These are phyloP conservation scores for Eimeria praecox DNA, from an alignment of 169 alveolate species.

Conservation along the genomic window DNA sequence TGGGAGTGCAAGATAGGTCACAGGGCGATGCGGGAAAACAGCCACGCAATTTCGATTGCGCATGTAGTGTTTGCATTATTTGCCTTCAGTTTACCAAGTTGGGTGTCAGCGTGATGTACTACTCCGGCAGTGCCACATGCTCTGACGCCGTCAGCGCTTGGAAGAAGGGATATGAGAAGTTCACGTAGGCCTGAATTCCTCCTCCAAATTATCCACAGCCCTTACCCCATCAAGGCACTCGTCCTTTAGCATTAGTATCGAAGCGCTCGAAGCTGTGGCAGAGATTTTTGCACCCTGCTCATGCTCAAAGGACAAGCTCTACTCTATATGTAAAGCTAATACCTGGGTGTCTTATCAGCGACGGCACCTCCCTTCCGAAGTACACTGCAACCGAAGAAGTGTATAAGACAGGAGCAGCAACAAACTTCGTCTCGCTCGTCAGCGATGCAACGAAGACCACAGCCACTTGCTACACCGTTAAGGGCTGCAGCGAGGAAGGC, in stretches of 20 bases:
- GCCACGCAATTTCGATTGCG: too few species aligned
- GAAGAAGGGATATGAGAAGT: constrained; percentile 16
- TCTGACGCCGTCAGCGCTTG: neutral
- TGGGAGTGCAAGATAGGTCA: neutral
- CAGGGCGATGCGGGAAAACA: neutral
- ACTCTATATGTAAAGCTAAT: neutral
- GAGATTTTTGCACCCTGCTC: neutral
- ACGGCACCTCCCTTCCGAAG: constrained; percentile 4
- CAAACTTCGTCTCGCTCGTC: constrained; percentile 50
- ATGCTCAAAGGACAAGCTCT: neutral
- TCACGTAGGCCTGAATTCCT: neutral
- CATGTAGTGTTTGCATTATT: neutral
- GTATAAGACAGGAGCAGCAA: constrained; percentile 40
- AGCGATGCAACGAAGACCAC: neutral
- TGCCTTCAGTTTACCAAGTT: neutral
- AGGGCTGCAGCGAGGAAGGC: constrained; percentile 14
- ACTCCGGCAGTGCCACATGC: constrained; percentile 33
- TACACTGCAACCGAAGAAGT: neutral
- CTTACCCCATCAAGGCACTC: neutral
- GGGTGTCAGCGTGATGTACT: constrained; percentile 39
- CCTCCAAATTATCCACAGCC: neutral
- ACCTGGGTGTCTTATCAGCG: constrained; percentile 9
- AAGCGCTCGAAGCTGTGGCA: neutral
- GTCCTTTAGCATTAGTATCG: neutral
- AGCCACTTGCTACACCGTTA: constrained; percentile 39